Evolutionary conservation across 2,329 filamentous ascomycete species (phyloP).

Genomic region (Trichophyton mentagrophytes): DNA sequence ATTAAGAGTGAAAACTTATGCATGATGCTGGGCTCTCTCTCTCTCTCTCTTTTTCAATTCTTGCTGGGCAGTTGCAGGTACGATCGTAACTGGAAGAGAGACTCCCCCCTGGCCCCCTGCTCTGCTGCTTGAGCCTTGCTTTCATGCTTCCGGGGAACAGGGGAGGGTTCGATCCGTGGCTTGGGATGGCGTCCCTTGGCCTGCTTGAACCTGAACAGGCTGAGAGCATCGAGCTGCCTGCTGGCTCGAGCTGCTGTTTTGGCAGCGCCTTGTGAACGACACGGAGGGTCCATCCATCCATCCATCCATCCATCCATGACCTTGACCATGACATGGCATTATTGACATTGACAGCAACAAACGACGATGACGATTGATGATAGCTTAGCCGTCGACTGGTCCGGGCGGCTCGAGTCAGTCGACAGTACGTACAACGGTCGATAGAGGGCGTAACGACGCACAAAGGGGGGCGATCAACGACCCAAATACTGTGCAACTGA

Average conservation of each 20-base stretch:
- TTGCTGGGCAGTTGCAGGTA: not conserved
- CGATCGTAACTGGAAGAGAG: not conserved
- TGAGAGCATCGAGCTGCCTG: not conserved
- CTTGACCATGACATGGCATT: too few relatives aligned
- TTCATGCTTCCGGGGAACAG: not conserved
- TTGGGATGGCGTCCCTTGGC: not conserved
- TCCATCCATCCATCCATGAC: too few relatives aligned
- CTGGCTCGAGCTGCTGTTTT: not conserved
- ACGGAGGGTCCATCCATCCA: too few relatives aligned
- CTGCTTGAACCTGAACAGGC: not conserved
- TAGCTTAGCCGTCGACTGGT: not conserved
- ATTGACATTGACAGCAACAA: too few relatives aligned
- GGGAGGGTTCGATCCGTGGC: not conserved
- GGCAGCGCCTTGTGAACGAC: not conserved
- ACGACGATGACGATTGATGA: not conserved
- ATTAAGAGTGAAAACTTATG: not conserved
- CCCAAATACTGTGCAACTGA: not conserved
- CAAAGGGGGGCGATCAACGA: not conserved
- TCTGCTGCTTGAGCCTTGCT: not conserved
- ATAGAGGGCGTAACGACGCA: not conserved
- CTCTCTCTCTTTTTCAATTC: not conserved
- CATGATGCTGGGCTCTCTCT: not conserved
- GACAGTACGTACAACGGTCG: not conserved
- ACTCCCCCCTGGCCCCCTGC: not conserved
- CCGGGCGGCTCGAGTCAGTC: not conserved